Evolutionary conservation across 257 asterid species (phyloP).

Genomic region (Nicotiana noctiflora): DNA sequence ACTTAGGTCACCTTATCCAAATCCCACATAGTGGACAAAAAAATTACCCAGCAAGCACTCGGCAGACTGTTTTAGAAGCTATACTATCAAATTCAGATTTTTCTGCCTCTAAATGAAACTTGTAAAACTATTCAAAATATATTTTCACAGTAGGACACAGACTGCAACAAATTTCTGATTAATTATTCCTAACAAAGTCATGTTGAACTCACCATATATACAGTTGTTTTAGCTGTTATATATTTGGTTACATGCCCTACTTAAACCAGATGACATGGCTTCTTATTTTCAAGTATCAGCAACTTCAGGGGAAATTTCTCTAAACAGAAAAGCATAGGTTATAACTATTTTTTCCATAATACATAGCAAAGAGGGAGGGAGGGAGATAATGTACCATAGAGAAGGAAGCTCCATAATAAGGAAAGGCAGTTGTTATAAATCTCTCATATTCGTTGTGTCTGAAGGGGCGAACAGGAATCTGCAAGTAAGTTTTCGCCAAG

Average conservation of each 20-base stretch:
- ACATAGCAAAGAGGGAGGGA: background rate
- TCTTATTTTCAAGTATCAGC: background rate
- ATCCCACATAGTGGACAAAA: background rate
- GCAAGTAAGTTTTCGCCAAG: slow-evolving; percentile 17
- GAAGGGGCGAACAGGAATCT: slow-evolving; percentile 98
- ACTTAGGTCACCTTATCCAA: background rate
- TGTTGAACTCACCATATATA: background rate
- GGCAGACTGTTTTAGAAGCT: background rate
- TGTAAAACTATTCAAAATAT: background rate
- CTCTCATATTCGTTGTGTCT: slow-evolving; percentile 88
- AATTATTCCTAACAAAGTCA: background rate
- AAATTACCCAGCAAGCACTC: background rate
- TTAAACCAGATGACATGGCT: background rate
- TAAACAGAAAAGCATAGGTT: background rate
- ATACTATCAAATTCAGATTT: background rate
- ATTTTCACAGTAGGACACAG: background rate
- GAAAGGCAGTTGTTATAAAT: slow-evolving; percentile 76
- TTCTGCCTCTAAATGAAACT: background rate
- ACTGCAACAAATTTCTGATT: background rate
- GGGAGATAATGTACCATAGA: slow-evolving; percentile 45
- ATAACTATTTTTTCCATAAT: background rate
- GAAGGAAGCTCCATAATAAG: slow-evolving; percentile 86
- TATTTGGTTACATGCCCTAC: background rate
- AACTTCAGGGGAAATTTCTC: background rate
- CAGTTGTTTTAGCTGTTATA: background rate